phyloP scores from a whole-genome alignment of 2,329 filamentous ascomycete genomes.

The Fusarium sp. region DNA sequence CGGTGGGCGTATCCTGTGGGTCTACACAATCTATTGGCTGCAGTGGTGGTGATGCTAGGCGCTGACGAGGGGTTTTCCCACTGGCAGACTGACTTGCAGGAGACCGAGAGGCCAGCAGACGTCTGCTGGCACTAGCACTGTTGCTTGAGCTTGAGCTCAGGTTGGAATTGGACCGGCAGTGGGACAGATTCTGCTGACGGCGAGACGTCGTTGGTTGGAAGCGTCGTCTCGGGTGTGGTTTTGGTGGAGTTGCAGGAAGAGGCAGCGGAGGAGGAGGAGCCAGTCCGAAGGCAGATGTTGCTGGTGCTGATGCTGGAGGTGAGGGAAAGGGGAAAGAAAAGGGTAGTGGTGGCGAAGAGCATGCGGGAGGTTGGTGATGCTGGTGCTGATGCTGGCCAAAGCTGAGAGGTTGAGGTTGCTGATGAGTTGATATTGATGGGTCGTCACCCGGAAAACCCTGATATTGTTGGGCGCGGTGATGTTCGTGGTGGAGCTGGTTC shows the following conservation, averaged over 20 bases:
- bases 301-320: slow-evolving; percentile 35
- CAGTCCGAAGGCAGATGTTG: slow-evolving; percentile 32
- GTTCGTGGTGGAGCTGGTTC: slow-evolving; percentile 31
- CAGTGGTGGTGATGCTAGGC: slow-evolving; percentile 30
- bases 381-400: slow-evolving; percentile 31
- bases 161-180: slow-evolving; percentile 43
- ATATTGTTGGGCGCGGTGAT: slow-evolving; percentile 23
- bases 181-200: slow-evolving; percentile 43
- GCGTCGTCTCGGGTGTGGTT: slow-evolving; percentile 39
- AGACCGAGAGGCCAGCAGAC: slow-evolving; percentile 39
- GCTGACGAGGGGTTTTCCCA: slow-evolving; percentile 46
- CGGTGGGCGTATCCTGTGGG: slow-evolving; percentile 40
- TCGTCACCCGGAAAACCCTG: slow-evolving; percentile 24
- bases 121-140: slow-evolving; percentile 30
- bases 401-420: slow-evolving; percentile 24
- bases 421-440: slow-evolving; percentile 25
- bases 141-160: slow-evolving; percentile 27
- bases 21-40: slow-evolving; percentile 34
- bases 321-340: slow-evolving; percentile 21
- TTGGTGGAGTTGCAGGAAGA: slow-evolving; percentile 34
- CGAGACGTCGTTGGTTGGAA: slow-evolving; percentile 45
- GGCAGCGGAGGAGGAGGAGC: slow-evolving; percentile 37
- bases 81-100: slow-evolving; percentile 39
- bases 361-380: slow-evolving; percentile 23
- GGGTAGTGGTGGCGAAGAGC: slow-evolving; percentile 33